Conservation (phyloP, 2,329 filamentous ascomycete species). For the Fusarium sp. region DNA sequence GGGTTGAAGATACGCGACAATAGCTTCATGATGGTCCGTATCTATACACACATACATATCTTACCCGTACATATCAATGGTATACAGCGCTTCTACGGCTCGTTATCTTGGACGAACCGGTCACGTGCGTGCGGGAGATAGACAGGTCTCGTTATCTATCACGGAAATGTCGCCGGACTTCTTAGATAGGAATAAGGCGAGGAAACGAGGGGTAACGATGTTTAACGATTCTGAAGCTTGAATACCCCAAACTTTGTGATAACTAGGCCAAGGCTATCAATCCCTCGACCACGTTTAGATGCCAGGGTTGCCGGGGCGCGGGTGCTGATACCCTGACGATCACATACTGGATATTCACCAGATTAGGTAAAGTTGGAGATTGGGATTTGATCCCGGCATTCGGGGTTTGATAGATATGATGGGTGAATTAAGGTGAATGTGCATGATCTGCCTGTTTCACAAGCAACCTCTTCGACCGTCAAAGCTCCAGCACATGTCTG, state of each 20-base stretch:
- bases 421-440: neutral
- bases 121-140: constrained; percentile 11
- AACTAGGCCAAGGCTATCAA: neutral
- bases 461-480: neutral
- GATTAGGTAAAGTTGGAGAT: constrained; percentile 16
- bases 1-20: constrained; percentile 49
- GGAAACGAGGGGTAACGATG: neutral
- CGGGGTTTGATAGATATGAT: neutral
- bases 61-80: neutral
- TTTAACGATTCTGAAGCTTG: neutral
- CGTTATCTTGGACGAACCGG: constrained; percentile 1
- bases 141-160: neutral
- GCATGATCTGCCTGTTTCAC: constrained; percentile 17
- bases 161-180: constrained; percentile 20
- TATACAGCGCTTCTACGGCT: neutral
- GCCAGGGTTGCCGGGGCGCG: neutral
- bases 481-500: neutral
- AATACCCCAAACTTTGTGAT: neutral
- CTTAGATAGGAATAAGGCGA: constrained; percentile 24
- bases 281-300: neutral
- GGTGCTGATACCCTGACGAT: constrained; percentile 23
- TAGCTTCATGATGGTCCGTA: neutral
- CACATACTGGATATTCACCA: constrained; percentile 24
- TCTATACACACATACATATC: neutral
- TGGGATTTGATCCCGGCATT: neutral